Base-by-base conservation (phyloP, 495 filamentous ascomycete species). In the Xylaria longipes region DNA sequence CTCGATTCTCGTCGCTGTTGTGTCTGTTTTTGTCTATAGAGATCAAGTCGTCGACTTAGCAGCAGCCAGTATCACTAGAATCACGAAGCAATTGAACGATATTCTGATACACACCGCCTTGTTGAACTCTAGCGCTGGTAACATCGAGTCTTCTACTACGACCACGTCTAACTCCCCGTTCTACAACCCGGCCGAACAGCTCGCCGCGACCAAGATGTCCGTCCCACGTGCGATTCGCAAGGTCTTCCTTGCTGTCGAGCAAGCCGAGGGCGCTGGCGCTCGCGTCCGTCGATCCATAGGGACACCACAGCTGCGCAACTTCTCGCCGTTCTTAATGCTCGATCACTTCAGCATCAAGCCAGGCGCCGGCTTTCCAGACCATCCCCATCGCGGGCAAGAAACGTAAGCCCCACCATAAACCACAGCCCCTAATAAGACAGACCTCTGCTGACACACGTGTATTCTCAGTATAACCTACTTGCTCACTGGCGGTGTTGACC, bases 281-380 rank as follows among this genome's bases (percentile, higher is more conserved):
- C 86, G 91, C 54, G 95, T 98, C 3, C 89, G 95, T 48, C 91
- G 95, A 72, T 94, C 92, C 37, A 93, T 99, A 77, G 95, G 95
- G 63, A 97, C 93, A 3, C 85, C 92, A 7, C 88, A 92, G 71
- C 87, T 98, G 5, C 88, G 91, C 77, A 93, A 97, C 82, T 92
- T 99, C 84, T 91, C 89, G 25, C 95, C 95, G 14, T 99, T 99
- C 85, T 87, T 99, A 17, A 97, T 99, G 95, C 92, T 98, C 31
- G 95, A 99, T 80, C 94, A 98, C 83, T 97, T 97, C 86, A 89
- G 86, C 54, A 89, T 94, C 75, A 87, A 88, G 37, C 90, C 90
- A 22, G 93, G 92, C 58, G 92, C 95, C 27, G 95, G 95, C 6
- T 97, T 97, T 80, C 94, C 94, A 0, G 94, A 97, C 80, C 94